phyloP scores from a whole-genome alignment of 768 basidiomycete species.

The Cubamyces sp. region DNA sequence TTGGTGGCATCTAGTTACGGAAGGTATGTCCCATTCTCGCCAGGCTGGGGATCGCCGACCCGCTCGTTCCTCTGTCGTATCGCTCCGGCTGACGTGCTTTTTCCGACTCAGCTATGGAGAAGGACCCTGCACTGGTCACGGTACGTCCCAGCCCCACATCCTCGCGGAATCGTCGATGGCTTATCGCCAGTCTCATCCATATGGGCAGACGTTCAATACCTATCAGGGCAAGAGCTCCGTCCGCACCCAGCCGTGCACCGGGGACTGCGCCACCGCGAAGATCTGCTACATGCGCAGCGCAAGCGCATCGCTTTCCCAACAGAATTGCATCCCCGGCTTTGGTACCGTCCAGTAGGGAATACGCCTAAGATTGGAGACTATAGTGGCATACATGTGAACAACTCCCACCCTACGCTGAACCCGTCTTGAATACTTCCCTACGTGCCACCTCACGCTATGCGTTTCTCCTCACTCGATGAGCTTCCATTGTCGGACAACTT shows the following conservation, averaged over 20 bases:
- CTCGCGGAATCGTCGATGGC: not conserved
- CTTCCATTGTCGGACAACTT: no score
- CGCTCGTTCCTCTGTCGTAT: no score
- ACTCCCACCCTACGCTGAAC: no score
- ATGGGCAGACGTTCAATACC: constrained; percentile 59
- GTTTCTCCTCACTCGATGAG: no score
- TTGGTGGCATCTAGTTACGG: constrained; percentile 83
- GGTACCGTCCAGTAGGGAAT: constrained; percentile 59
- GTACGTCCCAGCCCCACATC: constrained; percentile 38
- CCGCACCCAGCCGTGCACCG: constrained; percentile 56
- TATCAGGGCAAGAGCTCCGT: constrained; percentile 75
- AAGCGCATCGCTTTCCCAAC: constrained; percentile 58
- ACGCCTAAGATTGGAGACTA: not conserved
- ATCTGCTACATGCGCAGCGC: constrained; percentile 82
- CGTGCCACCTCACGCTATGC: no score
- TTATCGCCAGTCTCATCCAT: not conserved
- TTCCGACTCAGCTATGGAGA: constrained; percentile 53
- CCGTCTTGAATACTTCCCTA: no score
- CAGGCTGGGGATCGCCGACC: no score
- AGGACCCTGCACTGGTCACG: constrained; percentile 58
- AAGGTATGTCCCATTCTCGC: constrained; percentile 47
- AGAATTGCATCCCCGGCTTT: constrained; percentile 65
- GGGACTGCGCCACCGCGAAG: constrained; percentile 64
- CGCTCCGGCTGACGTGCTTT: no score
- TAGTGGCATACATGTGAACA: no score